phyloP scores from a whole-genome alignment of 345 rosid species.

The Gossypioides kirkii region DNA sequence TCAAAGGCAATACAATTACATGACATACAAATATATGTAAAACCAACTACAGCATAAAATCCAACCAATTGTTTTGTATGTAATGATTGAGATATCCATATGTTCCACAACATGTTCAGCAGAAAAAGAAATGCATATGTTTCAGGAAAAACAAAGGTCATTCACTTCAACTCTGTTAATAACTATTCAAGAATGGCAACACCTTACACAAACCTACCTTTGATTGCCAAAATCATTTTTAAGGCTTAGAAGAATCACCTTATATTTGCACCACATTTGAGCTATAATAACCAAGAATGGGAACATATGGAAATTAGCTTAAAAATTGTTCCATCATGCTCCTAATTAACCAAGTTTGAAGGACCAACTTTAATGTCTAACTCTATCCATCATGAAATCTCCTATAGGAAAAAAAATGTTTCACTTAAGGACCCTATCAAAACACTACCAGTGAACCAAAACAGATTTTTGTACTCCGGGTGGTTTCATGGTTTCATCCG shows the following conservation, averaged over 20 bases:
- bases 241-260: not conserved
- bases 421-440: not conserved
- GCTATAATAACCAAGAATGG: not conserved
- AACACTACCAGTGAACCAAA: not conserved
- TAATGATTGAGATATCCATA: too few species aligned
- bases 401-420: not conserved
- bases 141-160: too few species aligned
- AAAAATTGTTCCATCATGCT: constrained; percentile 2
- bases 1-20: too few species aligned
- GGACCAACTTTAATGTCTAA: not conserved
- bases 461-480: not conserved
- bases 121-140: too few species aligned
- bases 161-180: not conserved
- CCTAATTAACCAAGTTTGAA: not conserved
- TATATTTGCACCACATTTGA: not conserved
- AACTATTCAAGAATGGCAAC: not conserved
- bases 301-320: not conserved
- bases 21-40: too few species aligned
- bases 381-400: not conserved
- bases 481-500: too few species aligned
- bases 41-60: too few species aligned
- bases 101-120: too few species aligned
- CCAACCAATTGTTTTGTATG: too few species aligned
- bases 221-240: not conserved
- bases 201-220: not conserved